Base-by-base conservation (phyloP, 257 asterid species). In the Petrea volubilis region DNA sequence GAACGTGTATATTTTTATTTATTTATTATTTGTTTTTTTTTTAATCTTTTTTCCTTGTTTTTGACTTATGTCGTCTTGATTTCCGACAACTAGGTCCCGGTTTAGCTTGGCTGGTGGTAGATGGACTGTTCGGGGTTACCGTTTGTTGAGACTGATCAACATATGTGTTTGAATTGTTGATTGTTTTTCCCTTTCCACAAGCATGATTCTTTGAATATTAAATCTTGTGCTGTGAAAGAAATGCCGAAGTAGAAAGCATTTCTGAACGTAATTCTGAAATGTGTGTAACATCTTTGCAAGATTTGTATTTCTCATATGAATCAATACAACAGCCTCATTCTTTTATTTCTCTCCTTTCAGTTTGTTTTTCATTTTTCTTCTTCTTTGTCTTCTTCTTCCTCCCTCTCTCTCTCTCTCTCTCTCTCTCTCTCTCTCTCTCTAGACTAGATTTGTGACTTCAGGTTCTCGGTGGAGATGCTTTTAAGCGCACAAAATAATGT, bases 141-240 rank as follows among this genome's bases (percentile, higher is more conserved):
- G 31, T n/a, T 33, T 21, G 25, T 47, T 57, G 55, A 29, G 68
- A 71, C 24, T 50, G 50, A 11, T 70, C 15, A 11, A 44, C 44
- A 15, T 41, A 40, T 20, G 67, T 36, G 11, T 57, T 33, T 3
- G 65, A 64, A 57, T 29, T 49, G 31, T 59, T 57, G 25, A 60
- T 59, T 23, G 31, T 12, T 41, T 15, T 57, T 64, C 52, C 59
- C 38, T 14, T 33, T 79, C 41, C 44, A 8, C 33, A 13, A 24
- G 65, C 70, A 64, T 5, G 33, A 41, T 27, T 38, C 23, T 46
- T 50, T 51, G 68, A 33, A 43, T 70, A 71, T 58, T 17, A 57
- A 31, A 63, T 38, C 65, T 41, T 28, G 34, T 57, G 43, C 41
- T 67, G 11, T 17, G 31, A 61, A 27, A 53, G 56, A 17, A 31